Conservation (phyloP, 208 protist species). For the Crithidia expoeki region DNA sequence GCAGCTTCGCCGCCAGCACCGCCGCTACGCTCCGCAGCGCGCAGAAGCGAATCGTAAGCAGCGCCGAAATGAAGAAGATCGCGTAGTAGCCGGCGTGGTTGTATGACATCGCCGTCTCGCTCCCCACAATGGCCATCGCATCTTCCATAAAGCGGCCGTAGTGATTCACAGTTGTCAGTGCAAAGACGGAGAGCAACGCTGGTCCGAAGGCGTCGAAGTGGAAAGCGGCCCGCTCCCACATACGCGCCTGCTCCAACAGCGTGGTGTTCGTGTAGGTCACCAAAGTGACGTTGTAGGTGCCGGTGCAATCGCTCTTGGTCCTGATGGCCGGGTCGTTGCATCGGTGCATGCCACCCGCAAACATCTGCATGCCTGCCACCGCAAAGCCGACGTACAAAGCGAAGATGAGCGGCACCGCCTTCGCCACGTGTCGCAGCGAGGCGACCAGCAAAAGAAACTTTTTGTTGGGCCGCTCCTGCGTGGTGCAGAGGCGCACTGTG, state of each 20-base stretch:
- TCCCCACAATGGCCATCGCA: conserved; percentile 41
- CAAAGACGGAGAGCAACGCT: conserved; percentile 63
- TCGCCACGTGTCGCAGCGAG: conserved; percentile 25
- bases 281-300: conserved; percentile 20
- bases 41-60: conserved; percentile 51
- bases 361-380: conserved; percentile 58
- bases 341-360: conserved; percentile 42
- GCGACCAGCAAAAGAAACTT: conserved; percentile 26
- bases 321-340: conserved; percentile 45
- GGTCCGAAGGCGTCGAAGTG: conserved; percentile 66
- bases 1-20: conserved; percentile 32
- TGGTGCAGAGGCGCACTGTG: conserved; percentile 49
- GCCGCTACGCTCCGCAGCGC: conserved; percentile 36
- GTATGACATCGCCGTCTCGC: conserved; percentile 11
- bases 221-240: conserved; percentile 32
- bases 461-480: conserved; percentile 41
- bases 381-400: conserved; percentile 52
- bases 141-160: conserved; percentile 64
- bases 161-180: conserved; percentile 40
- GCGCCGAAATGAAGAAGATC: conserved; percentile 34
- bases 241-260: conserved; percentile 3
- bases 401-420: conserved; percentile 32
- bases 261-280: conserved; percentile 14
- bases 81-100: conserved; percentile 45
- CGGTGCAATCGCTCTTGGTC: conserved; percentile 14